Base-by-base conservation (phyloP, 1,284 basidiomycete species). In the Fomitopsis schrenkii region DNA sequence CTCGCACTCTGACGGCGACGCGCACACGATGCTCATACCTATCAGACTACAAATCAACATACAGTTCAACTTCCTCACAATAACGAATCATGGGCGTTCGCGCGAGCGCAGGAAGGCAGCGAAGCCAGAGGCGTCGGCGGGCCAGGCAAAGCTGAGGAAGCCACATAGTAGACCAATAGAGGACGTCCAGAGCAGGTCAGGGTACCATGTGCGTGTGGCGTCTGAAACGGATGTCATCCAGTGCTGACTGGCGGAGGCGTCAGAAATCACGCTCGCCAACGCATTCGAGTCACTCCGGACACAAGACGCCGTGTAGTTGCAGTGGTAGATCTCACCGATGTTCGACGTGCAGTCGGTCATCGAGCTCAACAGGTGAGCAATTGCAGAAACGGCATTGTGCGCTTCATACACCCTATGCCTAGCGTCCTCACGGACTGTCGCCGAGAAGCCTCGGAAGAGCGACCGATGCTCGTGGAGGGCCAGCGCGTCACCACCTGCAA, bases 31-130 rank as follows among this genome's bases (percentile, higher is more conserved):
- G 59, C 26, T 59, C 12, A 44, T 59, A 14, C 59, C 59, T 15
- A 38, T 59, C 36, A 59, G 54, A 40, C 41, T 59, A 10, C 41
- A 54, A 28, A 42, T 59, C 41, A 59, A 54, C 35, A 54, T 59
- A 9, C 59, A 59, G 52, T 9, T 59, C 59, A 59, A 59, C 52
- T 59, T 55, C 42, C 52, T 59, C 36, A 55, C 52, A 8, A 35
- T 59, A 40, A 54, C 59, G 12, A 38, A 45, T 35, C 59, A 55
- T 10, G 12, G 22, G 44, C 48, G 59, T 9, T 28, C 59, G 41
- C 59, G 38, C 17, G n/a, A 38, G 52, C 28, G 36, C 14, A 59
- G 33, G n/a, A 19, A 35, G 15, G 8, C 40, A 22, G 40, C 41
- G 40, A 40, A 54, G 36, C n/a, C 52, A 26, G 17, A 26, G 12